These are phyloP conservation scores for Stenogyne calaminthoides DNA, from an alignment of 305 asterid genomes.

Conservation along the genomic window DNA sequence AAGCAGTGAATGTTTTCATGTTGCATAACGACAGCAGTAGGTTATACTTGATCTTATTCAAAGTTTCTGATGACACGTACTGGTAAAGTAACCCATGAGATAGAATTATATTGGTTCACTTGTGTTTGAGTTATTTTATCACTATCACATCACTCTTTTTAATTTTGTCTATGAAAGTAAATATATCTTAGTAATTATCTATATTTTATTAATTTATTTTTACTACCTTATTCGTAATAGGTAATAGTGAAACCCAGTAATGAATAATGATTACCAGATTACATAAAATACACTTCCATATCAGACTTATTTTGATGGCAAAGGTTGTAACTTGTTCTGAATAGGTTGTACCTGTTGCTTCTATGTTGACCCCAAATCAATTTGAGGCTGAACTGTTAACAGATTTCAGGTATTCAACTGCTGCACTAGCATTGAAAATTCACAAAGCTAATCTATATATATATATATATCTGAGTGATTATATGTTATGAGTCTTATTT, in stretches of 20 bases:
- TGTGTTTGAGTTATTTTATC: neutral
- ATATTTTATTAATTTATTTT: neutral
- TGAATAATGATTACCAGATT: slow-evolving; percentile 3
- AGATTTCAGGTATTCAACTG: slow-evolving; percentile 63
- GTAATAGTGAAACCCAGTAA: neutral
- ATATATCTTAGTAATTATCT: neutral
- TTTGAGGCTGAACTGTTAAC: slow-evolving; percentile 95
- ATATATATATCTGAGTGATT: neutral
- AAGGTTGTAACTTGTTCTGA: slow-evolving; percentile 31
- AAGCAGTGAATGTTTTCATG: neutral
- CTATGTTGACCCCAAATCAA: slow-evolving; percentile 97
- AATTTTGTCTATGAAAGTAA: neutral
- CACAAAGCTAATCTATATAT: slow-evolving; percentile 3
- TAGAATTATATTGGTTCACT: neutral
- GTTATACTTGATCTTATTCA: slow-evolving; percentile 8
- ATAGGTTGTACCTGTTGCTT: slow-evolving; percentile 96
- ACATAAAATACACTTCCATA: neutral
- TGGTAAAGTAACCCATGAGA: neutral
- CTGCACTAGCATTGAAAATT: slow-evolving; percentile 20
- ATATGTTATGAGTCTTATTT: slow-evolving; percentile 17
- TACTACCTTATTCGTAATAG: slow-evolving; percentile 12
- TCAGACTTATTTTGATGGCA: slow-evolving; percentile 25
- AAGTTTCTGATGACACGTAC: neutral
- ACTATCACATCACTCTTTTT: neutral
- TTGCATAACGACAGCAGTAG: neutral